Evolutionary conservation across 495 filamentous ascomycete species (phyloP), one percentile per base, ranked within the genome.

Genomic region (Aspergillus conjunctus): DNA sequence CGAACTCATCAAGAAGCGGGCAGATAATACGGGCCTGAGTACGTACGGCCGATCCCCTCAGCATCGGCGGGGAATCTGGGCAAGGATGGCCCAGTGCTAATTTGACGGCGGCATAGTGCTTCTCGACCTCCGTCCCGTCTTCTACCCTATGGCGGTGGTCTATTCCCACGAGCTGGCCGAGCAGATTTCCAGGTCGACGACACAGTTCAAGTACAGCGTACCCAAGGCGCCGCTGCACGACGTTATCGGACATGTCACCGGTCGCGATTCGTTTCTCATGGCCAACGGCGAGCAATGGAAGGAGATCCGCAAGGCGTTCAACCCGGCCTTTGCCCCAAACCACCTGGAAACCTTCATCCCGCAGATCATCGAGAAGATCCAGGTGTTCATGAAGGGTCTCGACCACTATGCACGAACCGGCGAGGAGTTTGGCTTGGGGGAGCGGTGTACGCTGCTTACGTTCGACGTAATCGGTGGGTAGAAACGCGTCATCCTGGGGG

Each of bases 221-320:
- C 65, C 77, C 4, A 84, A 84, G 59, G 72, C 71, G 0, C 77
- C 77, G 7, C 74, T 76, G 0, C 34, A 37, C 14, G 46, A 45
- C 4, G 54, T 56, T 0, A 52, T 79, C 12, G 43, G 56, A 6
- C 65, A 60, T 4, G 43, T 83, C 6, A 67, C 75, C n/a, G 81
- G 79, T 1, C 52, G 34, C 1, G 39, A 61, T 2, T 80, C 77
- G 10, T 44, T 53, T 17, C 12, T 53, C 31, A 10, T 51, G 18
- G 7, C 2, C 9, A 33, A 64, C 56, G 51, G 60, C 4, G 67
- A 69, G 26, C n/a, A 74, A 51, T 80, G 77, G 77, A 77, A 68
- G 63, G 51, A 49, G 3, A 59, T 71, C n/a, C 73, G 75, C 45
- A 68, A 72, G 41, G 54, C 69, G 3, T 79, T 79, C 57, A 71